Evolutionary conservation across 2,329 filamentous ascomycete genomes (phyloP).

Genomic region (Ceratocystis destructans): DNA sequence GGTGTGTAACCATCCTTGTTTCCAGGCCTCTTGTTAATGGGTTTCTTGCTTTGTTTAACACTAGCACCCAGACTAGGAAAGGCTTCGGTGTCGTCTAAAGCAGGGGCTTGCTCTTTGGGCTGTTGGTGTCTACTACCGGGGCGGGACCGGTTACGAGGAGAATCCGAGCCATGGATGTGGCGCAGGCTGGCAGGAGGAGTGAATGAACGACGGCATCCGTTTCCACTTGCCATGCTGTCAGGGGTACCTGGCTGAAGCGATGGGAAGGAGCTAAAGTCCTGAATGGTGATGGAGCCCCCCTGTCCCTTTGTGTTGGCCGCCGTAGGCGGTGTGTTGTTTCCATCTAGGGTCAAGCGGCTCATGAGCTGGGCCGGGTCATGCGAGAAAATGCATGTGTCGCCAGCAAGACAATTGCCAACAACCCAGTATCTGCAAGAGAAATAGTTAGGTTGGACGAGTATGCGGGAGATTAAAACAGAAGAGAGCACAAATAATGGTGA

Average conservation of each 20-base stretch:
- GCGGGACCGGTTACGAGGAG: conserved; percentile 62
- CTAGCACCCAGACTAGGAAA: conserved; percentile 75
- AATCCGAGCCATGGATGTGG: conserved; percentile 44
- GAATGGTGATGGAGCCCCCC: conserved; percentile 54
- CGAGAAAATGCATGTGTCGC: conserved; percentile 89
- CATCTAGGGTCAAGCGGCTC: conserved; percentile 64
- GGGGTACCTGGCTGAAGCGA: conserved; percentile 49
- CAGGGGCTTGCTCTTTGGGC: conserved; percentile 45
- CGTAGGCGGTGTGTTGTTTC: conserved; percentile 45
- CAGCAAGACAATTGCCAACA: conserved; percentile 86
- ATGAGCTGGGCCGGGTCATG: conserved; percentile 84
- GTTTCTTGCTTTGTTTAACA: conserved; percentile 70
- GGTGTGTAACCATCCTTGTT: conserved; percentile 60
- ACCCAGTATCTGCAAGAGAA: conserved; percentile 64
- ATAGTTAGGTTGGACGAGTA: conserved; percentile 22
- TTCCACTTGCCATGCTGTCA: conserved; percentile 37
- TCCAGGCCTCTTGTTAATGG: conserved; percentile 79
- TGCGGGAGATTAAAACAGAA: neutral
- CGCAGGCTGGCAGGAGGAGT: conserved; percentile 60
- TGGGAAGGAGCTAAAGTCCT: conserved; percentile 77
- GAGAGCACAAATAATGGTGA: conserved; percentile 12
- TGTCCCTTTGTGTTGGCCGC: conserved; percentile 33
- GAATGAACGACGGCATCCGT: conserved; percentile 40
- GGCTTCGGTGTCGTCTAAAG: conserved; percentile 86
- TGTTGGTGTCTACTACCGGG: conserved; percentile 62